Evolutionary conservation across 768 basidiomycete genomes (phyloP).

Genomic region (Mycena galopus): DNA sequence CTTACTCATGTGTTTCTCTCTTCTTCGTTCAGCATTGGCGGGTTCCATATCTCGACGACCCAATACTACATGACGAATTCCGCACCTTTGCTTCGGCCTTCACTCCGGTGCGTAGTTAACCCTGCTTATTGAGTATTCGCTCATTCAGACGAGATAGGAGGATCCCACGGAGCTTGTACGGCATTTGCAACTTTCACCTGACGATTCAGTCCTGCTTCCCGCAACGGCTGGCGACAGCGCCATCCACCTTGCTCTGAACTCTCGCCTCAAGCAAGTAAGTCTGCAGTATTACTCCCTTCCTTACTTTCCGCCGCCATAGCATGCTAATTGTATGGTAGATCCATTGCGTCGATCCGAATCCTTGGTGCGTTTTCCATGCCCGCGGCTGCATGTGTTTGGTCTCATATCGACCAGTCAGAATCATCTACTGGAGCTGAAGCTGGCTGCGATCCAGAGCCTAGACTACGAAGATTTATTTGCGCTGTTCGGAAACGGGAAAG

Average conservation of each 20-base stretch:
- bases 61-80: conserved; percentile 38
- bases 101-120: conserved; percentile 68
- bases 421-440: conserved; percentile 82
- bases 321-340: background rate
- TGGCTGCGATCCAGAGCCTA: conserved; percentile 71
- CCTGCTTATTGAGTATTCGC: conserved; percentile 39
- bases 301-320: background rate
- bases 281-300: background rate
- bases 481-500: conserved; percentile 77
- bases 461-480: conserved; percentile 71
- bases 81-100: conserved; percentile 61
- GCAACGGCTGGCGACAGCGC: conserved; percentile 76
- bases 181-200: conserved; percentile 60
- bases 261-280: conserved; percentile 5
- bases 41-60: background rate
- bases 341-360: conserved; percentile 48
- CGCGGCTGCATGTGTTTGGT: conserved; percentile 7
- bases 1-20: background rate
- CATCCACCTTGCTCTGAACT: conserved; percentile 67
- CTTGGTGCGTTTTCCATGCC: conserved; percentile 57
- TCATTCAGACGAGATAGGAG: background rate
- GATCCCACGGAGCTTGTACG: conserved; percentile 40
- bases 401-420: conserved; percentile 62
- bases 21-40: conserved; percentile 14
- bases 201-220: conserved; percentile 71